Evolutionary conservation across 345 rosid genomes (phyloP).

Genomic region (Garcia nutans): DNA sequence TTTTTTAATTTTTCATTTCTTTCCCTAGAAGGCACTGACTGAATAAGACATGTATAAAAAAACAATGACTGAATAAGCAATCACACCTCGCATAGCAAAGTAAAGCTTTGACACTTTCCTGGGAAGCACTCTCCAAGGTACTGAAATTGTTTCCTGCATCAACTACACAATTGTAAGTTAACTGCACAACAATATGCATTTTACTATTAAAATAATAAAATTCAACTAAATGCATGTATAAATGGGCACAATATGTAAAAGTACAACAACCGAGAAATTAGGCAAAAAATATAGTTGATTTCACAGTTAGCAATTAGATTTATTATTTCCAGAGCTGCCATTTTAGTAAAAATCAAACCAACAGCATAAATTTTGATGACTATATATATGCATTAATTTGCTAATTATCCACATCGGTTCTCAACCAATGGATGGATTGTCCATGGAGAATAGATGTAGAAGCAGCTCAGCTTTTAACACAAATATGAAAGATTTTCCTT

Average conservation of each 20-base stretch:
- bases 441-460: background rate
- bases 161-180: background rate
- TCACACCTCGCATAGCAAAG: constrained; percentile 81
- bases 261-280: background rate
- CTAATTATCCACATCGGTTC: background rate
- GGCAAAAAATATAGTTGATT: background rate
- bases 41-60: background rate
- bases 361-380: background rate
- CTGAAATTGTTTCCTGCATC: constrained; percentile 70
- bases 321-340: background rate
- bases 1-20: background rate
- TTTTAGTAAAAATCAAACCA: background rate
- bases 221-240: background rate
- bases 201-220: background rate
- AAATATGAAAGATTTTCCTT: background rate
- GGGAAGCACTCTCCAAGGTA: constrained; percentile 80
- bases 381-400: background rate
- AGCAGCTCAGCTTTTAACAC: background rate
- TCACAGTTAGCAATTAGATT: background rate
- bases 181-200: background rate
- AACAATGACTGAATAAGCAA: constrained; percentile 5
- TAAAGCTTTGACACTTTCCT: constrained; percentile 70
- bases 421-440: background rate
- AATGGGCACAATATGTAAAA: background rate
- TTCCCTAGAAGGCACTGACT: background rate